These are phyloP conservation scores for Mucor indicus DNA, from an alignment of 371 early-diverging fungal species.

Conservation along the genomic window DNA sequence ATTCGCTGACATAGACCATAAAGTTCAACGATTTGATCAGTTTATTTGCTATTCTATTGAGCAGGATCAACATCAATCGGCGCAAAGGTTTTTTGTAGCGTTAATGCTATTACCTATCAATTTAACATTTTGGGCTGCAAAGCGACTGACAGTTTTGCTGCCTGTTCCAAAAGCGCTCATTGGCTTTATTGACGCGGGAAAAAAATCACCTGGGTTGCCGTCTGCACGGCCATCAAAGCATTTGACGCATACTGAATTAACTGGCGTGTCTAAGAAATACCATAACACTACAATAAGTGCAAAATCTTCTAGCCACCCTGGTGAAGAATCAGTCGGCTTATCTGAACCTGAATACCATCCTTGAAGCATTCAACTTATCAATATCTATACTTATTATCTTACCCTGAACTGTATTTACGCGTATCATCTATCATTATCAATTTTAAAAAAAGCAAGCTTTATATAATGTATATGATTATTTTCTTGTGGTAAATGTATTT, in stretches of 20 bases:
- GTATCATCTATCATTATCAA: too few relatives aligned
- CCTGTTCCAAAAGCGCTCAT: conserved; percentile 24
- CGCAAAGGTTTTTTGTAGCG: conserved; percentile 30
- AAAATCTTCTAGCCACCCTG: too few relatives aligned
- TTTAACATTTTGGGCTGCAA: conserved; percentile 35
- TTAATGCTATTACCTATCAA: conserved; percentile 41
- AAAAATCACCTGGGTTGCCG: conserved; percentile 1
- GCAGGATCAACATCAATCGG: conserved; percentile 41
- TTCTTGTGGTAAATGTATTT: too few relatives aligned
- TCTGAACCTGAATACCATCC: too few relatives aligned
- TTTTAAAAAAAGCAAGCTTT: too few relatives aligned
- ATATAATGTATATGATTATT: too few relatives aligned
- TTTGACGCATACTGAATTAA: conserved; percentile 5
- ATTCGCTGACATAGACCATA: conserved; percentile 52
- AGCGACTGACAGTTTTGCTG: conserved; percentile 26
- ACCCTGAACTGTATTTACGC: too few relatives aligned
- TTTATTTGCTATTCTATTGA: conserved; percentile 56
- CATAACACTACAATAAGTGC: too few relatives aligned
- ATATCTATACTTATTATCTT: too few relatives aligned
- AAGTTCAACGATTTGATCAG: conserved; percentile 56
- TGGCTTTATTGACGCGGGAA: not conserved
- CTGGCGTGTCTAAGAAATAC: too few relatives aligned
- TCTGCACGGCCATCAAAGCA: conserved; percentile 5
- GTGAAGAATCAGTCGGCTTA: too few relatives aligned
- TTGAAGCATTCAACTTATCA: too few relatives aligned